Base-by-base conservation (phyloP, 495 filamentous ascomycete species). In the Pyrenopolyporus hunteri region DNA sequence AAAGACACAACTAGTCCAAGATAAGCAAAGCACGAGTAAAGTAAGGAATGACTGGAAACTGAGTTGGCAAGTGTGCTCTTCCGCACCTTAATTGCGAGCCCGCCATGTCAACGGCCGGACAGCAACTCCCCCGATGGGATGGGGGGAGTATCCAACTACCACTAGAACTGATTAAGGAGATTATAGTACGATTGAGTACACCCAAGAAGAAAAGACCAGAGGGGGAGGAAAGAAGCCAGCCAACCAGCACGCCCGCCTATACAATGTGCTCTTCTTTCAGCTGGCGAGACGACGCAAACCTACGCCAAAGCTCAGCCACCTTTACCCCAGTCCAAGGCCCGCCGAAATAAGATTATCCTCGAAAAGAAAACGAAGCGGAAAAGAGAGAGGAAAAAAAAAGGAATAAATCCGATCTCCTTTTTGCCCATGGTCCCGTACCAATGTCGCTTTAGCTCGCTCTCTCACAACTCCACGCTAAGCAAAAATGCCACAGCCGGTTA, bases 51-150 rank as follows among this genome's bases (percentile, higher is more conserved):
- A 45, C 14, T 23, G 40, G 16, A 57, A 40, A 42, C 2, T 63
- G 53, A 67, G 64, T 67, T 67, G 64, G 64, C 64, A 67, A 67
- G 64, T 63, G 64, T 67, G 64, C 64, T 67, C 23, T 63, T 64
- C 55, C 45, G 64, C 64, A 66, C 64, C 64, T 67, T 67, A 67
- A 67, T 67, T 63, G 64, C 37, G 48, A 58, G 53, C 51, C 53
- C 54, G 37, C 43, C 64, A 49, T 50, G 42, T 50, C 20, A 44
- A 55, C 63, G 64, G 53, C 8, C 11, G 33, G 32, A 50, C 54
- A 53, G 49, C 64, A 67, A 67, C 64, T 67, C 64, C 59, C 54
- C 58, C 17, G 0, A n/a, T 37, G 8, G 28, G 3, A 31, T 36
- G 19, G 16, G 56, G 57, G 59, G 58, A 67, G 64, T 67, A 67